Percentiles rank a stretch among this genome's conserved stretches.
Conservation (phyloP, 257 asterid genomes). For the Cynanchum wilfordii region DNA sequence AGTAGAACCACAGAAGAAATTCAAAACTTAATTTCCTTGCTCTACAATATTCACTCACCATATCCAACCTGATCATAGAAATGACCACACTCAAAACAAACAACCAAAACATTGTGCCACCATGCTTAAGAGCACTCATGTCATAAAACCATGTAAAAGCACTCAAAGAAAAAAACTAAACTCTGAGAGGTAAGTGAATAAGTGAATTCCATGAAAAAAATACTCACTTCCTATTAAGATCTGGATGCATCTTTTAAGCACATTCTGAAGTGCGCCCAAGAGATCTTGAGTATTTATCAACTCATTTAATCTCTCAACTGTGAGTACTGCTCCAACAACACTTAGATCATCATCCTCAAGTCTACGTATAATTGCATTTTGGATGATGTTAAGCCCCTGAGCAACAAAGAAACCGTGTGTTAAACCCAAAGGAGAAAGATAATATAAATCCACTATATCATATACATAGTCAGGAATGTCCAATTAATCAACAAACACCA, state of each 20-base stretch:
- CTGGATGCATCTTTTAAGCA: constrained; percentile 57
- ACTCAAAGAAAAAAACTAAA: not conserved
- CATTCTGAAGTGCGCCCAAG: constrained; percentile 47
- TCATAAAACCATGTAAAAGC: not conserved
- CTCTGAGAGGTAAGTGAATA: not conserved
- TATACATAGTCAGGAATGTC: not conserved
- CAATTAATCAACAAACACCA: constrained; percentile 15
- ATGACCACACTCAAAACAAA: not conserved
- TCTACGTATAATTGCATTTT: constrained; percentile 65
- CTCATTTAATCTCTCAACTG: constrained; percentile 45
- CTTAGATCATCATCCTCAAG: constrained; percentile 74
- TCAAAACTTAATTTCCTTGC: not conserved
- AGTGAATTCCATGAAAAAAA: not conserved
- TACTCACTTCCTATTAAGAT: constrained; percentile 59
- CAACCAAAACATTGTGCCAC: not conserved
- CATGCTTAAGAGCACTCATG: not conserved
- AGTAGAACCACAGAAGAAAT: not conserved
- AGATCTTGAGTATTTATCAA: constrained; percentile 43
- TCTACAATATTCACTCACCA: constrained; percentile 6
- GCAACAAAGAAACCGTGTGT: constrained; percentile 12
- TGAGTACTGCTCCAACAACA: constrained; percentile 72
- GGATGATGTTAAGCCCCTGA: constrained; percentile 68
- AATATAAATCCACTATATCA: not conserved
- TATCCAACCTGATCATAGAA: constrained; percentile 6
- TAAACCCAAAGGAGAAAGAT: not conserved